A percentile compares a stretch with the other conserved stretches of the same genome.
Conservation (phyloP, 2,329 filamentous ascomycete genomes). For the Leptographium lundbergii region DNA sequence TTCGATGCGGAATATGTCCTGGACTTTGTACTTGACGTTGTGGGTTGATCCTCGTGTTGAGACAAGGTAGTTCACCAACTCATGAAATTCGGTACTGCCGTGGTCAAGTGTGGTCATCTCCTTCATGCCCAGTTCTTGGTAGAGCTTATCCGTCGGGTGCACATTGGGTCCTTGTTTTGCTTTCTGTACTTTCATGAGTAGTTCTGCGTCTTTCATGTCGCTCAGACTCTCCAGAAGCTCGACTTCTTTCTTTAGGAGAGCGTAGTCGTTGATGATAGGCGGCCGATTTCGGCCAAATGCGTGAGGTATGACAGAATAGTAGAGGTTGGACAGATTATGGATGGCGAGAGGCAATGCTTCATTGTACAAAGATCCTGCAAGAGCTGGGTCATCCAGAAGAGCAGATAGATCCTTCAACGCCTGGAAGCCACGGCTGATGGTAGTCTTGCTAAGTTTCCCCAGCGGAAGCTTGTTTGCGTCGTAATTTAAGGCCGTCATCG, state of each 20-base stretch:
- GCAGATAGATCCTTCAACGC: conserved; percentile 62
- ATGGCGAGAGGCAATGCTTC: conserved; percentile 27
- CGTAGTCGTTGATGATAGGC: conserved; percentile 47
- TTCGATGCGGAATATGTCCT: conserved; percentile 74
- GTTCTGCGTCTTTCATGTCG: conserved; percentile 72
- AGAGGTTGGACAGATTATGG: conserved; percentile 61
- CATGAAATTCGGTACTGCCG: conserved; percentile 46
- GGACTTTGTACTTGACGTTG: conserved; percentile 41
- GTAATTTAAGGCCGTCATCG: conserved; percentile 57
- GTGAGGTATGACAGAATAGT: conserved; percentile 75
- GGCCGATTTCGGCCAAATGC: conserved; percentile 63
- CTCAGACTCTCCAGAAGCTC: conserved; percentile 68
- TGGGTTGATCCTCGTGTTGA: conserved; percentile 59
- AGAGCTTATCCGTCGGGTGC: conserved; percentile 61
- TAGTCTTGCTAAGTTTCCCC: conserved; percentile 71
- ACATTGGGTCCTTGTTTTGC: conserved; percentile 34
- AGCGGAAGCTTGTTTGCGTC: conserved; percentile 67
- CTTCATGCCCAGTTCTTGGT: conserved; percentile 54
- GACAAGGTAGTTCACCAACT: conserved; percentile 54
- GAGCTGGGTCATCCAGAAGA: conserved; percentile 41
- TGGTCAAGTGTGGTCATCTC: conserved; percentile 62
- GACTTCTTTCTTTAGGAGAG: conserved; percentile 59
- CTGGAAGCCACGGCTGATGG: conserved; percentile 63
- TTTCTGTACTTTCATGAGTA: conserved; percentile 59
- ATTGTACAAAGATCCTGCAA: conserved; percentile 31